Evolutionary conservation across 176 grass and related monocot genomes (phyloP), one percentile per base, ranked within the genome.

Genomic region (Typha latifolia): DNA sequence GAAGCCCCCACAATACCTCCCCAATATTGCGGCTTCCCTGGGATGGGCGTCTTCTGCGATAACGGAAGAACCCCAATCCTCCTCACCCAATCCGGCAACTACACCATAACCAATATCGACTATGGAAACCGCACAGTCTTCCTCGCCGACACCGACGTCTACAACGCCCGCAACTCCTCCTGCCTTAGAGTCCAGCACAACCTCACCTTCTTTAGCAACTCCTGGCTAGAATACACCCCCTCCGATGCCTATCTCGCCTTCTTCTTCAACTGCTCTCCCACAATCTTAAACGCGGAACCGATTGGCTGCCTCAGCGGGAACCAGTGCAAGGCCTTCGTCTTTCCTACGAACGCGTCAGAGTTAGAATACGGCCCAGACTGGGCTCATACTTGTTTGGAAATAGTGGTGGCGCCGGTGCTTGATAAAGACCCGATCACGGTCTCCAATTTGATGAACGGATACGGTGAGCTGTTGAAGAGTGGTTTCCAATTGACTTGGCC

Each of bases 11-110:
- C 1, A 12, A n/a, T 12, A 27, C 59, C 22, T 1, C 8, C 8
- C 49, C 18, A 13, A 3, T 51, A 52, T 49, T 87, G 84, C 13
- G 73, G 81, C 51, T 87, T 85, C 77, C 69, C 47, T 0, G 79
- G 72, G 47, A 68, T 96, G 53, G 48, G 16, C 59, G 82, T 96
- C 1, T 4, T 52, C 61, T 96, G 91, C 87, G 9, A 82, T 12
- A 0, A 12, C 26, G 23, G 75, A 16, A 3, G 51, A 11, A 73
- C 16, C 0, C 69, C 86, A 12, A 23, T 90, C 62, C 72, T 90
- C 72, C n/a, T 18, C 32, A 12, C 69, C 16, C 13, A 34, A 18
- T 4, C 27, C 29, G 22, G 75, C 48, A 49, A 69, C 2, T 90
- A 90, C 78, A 87, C 1, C 14, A 53, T 96, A 12, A 1, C 12